A percentile compares a stretch with the other conserved stretches of the same genome.
phyloP scores from a whole-genome alignment of 768 basidiomycete genomes.

The Rhizopogon sp. region DNA sequence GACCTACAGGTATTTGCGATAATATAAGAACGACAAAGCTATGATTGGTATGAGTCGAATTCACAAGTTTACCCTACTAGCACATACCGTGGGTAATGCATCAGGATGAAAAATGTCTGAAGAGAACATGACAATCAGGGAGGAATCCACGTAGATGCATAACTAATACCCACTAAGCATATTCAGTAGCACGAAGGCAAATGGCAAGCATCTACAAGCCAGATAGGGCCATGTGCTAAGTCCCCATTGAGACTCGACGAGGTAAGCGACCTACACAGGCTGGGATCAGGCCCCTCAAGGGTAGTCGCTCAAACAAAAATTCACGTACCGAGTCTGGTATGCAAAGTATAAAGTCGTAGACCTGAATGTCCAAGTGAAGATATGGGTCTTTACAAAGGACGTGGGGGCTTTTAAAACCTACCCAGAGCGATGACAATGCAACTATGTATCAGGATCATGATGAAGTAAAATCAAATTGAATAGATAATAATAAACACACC shows the following conservation, averaged over 20 bases:
- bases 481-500: background rate
- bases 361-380: background rate
- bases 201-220: background rate
- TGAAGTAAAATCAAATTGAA: background rate
- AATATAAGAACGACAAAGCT: background rate
- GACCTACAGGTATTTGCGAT: background rate
- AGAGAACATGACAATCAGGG: background rate
- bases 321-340: background rate
- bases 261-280: background rate
- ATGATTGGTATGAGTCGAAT: background rate
- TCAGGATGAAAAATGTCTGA: background rate
- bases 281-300: background rate
- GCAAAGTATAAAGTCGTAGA: background rate
- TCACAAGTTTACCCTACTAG: background rate
- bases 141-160: background rate
- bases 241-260: background rate
- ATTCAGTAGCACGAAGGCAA: background rate
- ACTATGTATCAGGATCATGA: background rate
- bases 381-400: background rate
- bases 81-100: background rate
- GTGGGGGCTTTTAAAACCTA: background rate
- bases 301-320: background rate
- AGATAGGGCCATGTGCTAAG: background rate
- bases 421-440: background rate
- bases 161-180: background rate